A percentile compares a stretch with the other conserved stretches of the same genome.
Evolutionary conservation across 2,329 filamentous ascomycete species (phyloP).

Genomic region (Colletotrichum sp.): DNA sequence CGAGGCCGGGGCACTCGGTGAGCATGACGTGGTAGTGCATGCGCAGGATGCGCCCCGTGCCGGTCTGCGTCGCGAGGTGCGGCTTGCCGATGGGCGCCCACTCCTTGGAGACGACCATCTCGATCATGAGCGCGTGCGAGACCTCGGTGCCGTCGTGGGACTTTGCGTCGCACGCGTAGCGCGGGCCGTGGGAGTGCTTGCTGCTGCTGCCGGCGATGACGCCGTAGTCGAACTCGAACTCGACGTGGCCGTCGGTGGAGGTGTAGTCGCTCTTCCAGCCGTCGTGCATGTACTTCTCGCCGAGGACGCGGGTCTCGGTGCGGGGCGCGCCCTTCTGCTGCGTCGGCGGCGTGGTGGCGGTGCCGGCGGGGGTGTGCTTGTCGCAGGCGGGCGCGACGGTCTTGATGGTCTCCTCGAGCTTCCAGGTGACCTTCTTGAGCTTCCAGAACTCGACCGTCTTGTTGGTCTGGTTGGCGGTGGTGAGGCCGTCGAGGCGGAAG

Average conservation of each 20-base stretch:
- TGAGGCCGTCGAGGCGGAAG: slow-evolving; percentile 86
- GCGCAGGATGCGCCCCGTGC: slow-evolving; percentile 86
- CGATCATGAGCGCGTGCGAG: slow-evolving; percentile 84
- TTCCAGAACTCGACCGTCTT: slow-evolving; percentile 84
- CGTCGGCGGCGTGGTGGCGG: slow-evolving; percentile 39
- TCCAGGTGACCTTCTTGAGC: slow-evolving; percentile 90
- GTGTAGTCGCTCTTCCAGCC: slow-evolving; percentile 85
- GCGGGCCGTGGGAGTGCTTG: slow-evolving; percentile 52
- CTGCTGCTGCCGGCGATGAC: slow-evolving; percentile 36
- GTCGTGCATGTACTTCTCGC: slow-evolving; percentile 79
- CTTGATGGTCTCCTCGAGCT: slow-evolving; percentile 86
- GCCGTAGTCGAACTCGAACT: slow-evolving; percentile 83
- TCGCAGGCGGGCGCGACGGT: slow-evolving; percentile 80
- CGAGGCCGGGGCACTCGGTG: slow-evolving; percentile 84
- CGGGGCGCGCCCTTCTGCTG: slow-evolving; percentile 71
- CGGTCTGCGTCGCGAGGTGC: slow-evolving; percentile 79
- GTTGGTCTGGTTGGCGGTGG: slow-evolving; percentile 69
- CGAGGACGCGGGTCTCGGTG: slow-evolving; percentile 78
- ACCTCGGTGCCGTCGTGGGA: slow-evolving; percentile 78
- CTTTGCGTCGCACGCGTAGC: slow-evolving; percentile 80
- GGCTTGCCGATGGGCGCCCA: slow-evolving; percentile 76
- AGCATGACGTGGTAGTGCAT: slow-evolving; percentile 89
- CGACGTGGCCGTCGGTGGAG: slow-evolving; percentile 63
- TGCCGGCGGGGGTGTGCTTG: slow-evolving; percentile 67
- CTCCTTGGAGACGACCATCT: slow-evolving; percentile 94